Evolutionary conservation across 306 rosid species (phyloP).

Genomic region (Macrotyloma uniflorum): DNA sequence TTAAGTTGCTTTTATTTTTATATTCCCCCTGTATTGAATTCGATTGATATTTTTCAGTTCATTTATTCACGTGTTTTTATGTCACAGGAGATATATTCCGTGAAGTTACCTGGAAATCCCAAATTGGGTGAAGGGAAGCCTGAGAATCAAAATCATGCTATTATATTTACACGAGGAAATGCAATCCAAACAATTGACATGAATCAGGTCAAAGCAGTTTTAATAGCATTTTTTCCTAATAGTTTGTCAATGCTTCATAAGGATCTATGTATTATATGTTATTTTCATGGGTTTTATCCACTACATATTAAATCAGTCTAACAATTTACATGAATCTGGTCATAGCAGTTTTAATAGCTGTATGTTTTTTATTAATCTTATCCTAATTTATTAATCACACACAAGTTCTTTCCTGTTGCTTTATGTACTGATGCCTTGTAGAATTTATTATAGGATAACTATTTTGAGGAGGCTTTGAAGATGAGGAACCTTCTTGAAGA

Average conservation of each 20-base stretch:
- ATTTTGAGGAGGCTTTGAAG: constrained; percentile 74
- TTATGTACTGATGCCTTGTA: constrained; percentile 28
- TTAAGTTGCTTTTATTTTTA: neutral
- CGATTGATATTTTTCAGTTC: neutral
- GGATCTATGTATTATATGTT: too few species aligned
- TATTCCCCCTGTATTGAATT: neutral
- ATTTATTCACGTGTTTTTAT: constrained; percentile 33
- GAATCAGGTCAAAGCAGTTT: constrained; percentile 77
- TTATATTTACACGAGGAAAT: constrained; percentile 94
- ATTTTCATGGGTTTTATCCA: too few species aligned
- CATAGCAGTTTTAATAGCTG: constrained; percentile 22
- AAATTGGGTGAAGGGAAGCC: constrained; percentile 98
- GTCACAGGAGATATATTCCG: constrained; percentile 82
- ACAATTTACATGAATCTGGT: constrained; percentile 99
- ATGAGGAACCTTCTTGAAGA: constrained; percentile 98
- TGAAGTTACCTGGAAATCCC: constrained; percentile 91
- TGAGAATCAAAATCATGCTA: constrained; percentile 95
- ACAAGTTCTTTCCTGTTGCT: constrained; percentile 10
- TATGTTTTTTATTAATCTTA: constrained; percentile 5
- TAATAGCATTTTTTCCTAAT: too few species aligned
- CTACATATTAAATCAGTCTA: too few species aligned
- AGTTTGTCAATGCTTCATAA: too few species aligned
- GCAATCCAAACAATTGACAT: constrained; percentile 96
- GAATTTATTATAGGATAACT: constrained; percentile 48
- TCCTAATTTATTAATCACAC: too few species aligned